A percentile compares a stretch with the other conserved stretches of the same genome.
Conservation (phyloP, 495 filamentous ascomycete species). For the Podospora didyma region DNA sequence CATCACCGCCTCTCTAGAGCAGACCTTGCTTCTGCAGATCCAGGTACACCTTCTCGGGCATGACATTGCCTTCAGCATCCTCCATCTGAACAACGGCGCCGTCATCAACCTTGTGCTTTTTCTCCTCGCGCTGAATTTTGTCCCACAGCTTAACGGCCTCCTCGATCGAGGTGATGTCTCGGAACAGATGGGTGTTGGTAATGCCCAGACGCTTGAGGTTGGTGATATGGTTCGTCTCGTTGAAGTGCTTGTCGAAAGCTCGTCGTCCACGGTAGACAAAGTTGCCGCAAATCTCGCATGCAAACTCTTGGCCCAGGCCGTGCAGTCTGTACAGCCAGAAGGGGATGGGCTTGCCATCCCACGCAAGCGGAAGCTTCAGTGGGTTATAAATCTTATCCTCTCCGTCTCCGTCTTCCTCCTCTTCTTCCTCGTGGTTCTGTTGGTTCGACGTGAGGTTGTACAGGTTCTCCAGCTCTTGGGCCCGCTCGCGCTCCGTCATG, state of each 20-base stretch:
- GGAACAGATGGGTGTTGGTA: slow-evolving; percentile 85
- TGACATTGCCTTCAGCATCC: slow-evolving; percentile 94
- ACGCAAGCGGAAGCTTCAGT: slow-evolving; percentile 88
- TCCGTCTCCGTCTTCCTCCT: slow-evolving; percentile 51
- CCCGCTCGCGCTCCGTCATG: slow-evolving; percentile 92
- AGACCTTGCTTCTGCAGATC: slow-evolving; percentile 74
- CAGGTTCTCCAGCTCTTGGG: slow-evolving; percentile 85
- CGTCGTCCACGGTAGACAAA: slow-evolving; percentile 95
- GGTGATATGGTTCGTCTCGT: slow-evolving; percentile 85
- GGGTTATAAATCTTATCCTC: slow-evolving; percentile 95
- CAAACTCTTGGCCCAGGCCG: slow-evolving; percentile 89
- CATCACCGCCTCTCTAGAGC: slow-evolving; percentile 46
- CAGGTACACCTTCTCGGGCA: slow-evolving; percentile 96
- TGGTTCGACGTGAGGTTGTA: slow-evolving; percentile 52
- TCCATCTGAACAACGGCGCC: slow-evolving; percentile 97
- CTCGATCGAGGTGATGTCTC: slow-evolving; percentile 89
- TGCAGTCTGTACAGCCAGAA: slow-evolving; percentile 99
- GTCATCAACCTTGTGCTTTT: slow-evolving; percentile 65
- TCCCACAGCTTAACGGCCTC: slow-evolving; percentile 88
- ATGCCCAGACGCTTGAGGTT: slow-evolving; percentile 92
- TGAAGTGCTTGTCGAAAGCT: slow-evolving; percentile 98
- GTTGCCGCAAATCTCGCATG: slow-evolving; percentile 95
- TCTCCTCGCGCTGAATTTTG: slow-evolving; percentile 83
- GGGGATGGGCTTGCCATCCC: slow-evolving; percentile 98
- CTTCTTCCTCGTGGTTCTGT: slow-evolving; percentile 35